These are phyloP conservation scores for Vanderwaltozyma tropicalis DNA, from an alignment of 805 yeast genomes.

Conservation along the genomic window DNA sequence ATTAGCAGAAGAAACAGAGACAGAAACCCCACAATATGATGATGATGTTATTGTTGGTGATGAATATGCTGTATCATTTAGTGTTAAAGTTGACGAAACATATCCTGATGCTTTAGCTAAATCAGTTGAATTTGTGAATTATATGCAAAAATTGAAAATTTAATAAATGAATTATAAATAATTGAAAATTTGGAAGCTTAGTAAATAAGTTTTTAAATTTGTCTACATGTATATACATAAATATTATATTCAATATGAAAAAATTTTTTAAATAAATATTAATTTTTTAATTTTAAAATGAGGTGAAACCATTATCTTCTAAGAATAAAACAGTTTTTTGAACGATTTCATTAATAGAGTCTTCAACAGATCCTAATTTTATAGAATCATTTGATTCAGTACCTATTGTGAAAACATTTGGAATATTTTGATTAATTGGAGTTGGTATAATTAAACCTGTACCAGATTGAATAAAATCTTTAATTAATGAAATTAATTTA, in stretches of 20 bases:
- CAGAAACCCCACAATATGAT: not conserved
- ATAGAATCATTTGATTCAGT: conserved; percentile 48
- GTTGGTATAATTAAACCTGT: conserved; percentile 71
- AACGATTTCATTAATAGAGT: conserved; percentile 57
- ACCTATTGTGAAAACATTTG: conserved; percentile 35
- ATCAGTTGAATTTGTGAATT: conserved; percentile 19
- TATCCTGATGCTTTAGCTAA: conserved; percentile 17
- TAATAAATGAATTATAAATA: not conserved
- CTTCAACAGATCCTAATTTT: conserved; percentile 42
- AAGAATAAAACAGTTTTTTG: conserved; percentile 62
- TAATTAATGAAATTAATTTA: conserved; percentile 49
- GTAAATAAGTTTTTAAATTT: not conserved
- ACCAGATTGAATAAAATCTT: conserved; percentile 57
- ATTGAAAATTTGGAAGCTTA: no score
- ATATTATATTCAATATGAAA: not conserved
- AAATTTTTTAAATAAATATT: no score
- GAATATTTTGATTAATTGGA: conserved; percentile 7
- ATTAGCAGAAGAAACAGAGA: not conserved
- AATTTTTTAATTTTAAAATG: conserved; percentile 26
- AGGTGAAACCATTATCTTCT: conserved; percentile 76
- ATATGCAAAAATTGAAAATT: conserved; percentile 13
- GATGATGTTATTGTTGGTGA: not conserved
- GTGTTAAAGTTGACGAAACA: conserved; percentile 13
- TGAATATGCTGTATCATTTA: conserved; percentile 15
- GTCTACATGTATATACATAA: not conserved